Conservation (phyloP, 495 filamentous ascomycete species). For the Aspergillus diversus region DNA sequence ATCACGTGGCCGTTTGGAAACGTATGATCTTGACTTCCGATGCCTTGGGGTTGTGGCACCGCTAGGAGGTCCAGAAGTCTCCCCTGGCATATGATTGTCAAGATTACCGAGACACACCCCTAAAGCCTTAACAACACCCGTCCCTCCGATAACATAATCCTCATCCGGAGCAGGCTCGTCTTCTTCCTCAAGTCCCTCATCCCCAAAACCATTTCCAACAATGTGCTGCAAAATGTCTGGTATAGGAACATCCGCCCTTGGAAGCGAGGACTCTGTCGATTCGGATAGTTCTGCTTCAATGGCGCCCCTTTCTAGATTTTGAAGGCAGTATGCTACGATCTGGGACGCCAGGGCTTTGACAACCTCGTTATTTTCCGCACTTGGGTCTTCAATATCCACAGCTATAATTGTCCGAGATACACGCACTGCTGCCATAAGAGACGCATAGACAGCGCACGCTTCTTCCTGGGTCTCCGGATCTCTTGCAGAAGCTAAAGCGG, state of each 20-base stretch:
- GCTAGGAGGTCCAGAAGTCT: constrained; percentile 48
- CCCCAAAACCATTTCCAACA: constrained; percentile 59
- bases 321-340: constrained; percentile 89
- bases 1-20: constrained; percentile 74
- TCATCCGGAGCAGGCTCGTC: constrained; percentile 81
- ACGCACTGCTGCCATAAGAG: constrained; percentile 83
- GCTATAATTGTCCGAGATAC: constrained; percentile 83
- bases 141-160: constrained; percentile 94
- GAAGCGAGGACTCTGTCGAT: constrained; percentile 35
- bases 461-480: constrained; percentile 81
- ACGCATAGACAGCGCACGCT: constrained; percentile 91
- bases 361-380: constrained; percentile 75
- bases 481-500: constrained; percentile 66
- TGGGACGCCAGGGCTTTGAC: constrained; percentile 92
- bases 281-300: constrained; percentile 50
- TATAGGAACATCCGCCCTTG: constrained; percentile 47
- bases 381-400: constrained; percentile 89
- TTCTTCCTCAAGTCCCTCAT: constrained; percentile 59
- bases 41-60: constrained; percentile 59
- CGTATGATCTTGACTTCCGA: constrained; percentile 44
- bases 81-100: constrained; percentile 45
- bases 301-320: constrained; percentile 76
- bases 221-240: constrained; percentile 71
- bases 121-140: constrained; percentile 91
- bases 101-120: constrained; percentile 83